phyloP scores from a whole-genome alignment of 73 alveolate species.

The Tetrahymena elliotti region DNA sequence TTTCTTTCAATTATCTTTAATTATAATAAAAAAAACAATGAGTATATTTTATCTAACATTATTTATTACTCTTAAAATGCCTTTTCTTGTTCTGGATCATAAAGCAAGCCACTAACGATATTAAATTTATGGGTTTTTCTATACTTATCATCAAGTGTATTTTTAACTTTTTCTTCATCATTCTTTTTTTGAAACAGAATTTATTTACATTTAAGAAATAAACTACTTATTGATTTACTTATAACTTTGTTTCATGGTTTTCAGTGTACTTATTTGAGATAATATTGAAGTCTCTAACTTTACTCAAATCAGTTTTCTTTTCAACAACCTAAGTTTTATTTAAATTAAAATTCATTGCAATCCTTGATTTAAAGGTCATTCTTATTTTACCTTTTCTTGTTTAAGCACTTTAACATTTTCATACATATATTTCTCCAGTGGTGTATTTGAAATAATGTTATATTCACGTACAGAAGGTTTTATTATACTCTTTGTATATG shows the following conservation, averaged over 20 bases:
- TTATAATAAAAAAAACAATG: neutral
- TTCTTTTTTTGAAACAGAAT: neutral
- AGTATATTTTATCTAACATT: neutral
- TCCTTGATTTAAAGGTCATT: neutral
- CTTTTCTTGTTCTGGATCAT: neutral
- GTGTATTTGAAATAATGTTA: neutral
- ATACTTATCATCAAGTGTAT: neutral
- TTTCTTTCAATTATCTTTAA: neutral
- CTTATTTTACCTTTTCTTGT: neutral
- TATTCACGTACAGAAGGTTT: neutral
- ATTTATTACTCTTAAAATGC: neutral
- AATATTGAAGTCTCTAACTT: neutral
- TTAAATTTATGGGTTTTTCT: neutral
- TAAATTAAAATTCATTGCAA: neutral
- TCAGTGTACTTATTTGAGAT: neutral
- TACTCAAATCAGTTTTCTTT: neutral
- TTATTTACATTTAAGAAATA: too few species aligned
- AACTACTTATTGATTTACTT: neutral
- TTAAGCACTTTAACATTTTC: neutral
- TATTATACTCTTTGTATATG: neutral
- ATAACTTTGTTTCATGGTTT: neutral
- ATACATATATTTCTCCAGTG: neutral
- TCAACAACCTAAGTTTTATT: neutral
- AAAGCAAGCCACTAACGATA: neutral
- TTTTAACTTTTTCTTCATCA: neutral